Base-by-base conservation (phyloP, 768 basidiomycete genomes). In the Leccinum imitatum region DNA sequence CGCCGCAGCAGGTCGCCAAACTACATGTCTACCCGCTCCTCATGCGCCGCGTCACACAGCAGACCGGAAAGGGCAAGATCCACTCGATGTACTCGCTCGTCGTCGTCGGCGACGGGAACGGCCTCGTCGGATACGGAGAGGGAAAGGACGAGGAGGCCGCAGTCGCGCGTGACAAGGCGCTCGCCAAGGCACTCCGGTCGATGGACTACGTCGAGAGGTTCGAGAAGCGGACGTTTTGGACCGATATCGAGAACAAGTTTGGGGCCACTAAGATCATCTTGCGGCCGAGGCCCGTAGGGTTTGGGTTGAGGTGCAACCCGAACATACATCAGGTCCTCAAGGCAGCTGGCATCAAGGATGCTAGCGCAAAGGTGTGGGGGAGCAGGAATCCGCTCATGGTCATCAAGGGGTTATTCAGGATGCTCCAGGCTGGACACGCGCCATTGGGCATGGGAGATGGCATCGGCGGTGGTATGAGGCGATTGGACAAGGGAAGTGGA, bases 201-300 rank as follows among this genome's bases (percentile, higher is more conserved):
- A 89, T 98, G 89, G 97, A 98, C 74, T 89, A 80, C 67, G 93
- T 99, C 57, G 89, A 91, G 64, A 86, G 93, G n/a, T 98, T 94
- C 75, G 96, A 99, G 74, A 79, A 86, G 63, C 84, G 97, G 54
- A 98, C 97, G n/a, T 81, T 97, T 17, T 98, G 93, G 91, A 93
- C 93, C 21, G 90, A 94, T 55, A 84, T 95, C 79, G 78, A 83
- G 55, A 80, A 79, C 63, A 99, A 98, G 77, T 86, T 93, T 62
- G 93, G 95, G 17, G 80, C 90, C 14, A 94, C 92, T 8, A 82
- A 82, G 61, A 79, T 98, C 63, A 82, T 91, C 63, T 75, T 98
- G 67, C 84, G 96, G 25, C 91, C 90, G 0, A 80, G 89, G 33
- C 89, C 90, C 7, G 84, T 92, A 70, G 97, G 97, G 2, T 98